Evolutionary conservation across 768 basidiomycete genomes (phyloP), one percentile per base, ranked within the genome.

Genomic region (Tulasnella sp.): DNA sequence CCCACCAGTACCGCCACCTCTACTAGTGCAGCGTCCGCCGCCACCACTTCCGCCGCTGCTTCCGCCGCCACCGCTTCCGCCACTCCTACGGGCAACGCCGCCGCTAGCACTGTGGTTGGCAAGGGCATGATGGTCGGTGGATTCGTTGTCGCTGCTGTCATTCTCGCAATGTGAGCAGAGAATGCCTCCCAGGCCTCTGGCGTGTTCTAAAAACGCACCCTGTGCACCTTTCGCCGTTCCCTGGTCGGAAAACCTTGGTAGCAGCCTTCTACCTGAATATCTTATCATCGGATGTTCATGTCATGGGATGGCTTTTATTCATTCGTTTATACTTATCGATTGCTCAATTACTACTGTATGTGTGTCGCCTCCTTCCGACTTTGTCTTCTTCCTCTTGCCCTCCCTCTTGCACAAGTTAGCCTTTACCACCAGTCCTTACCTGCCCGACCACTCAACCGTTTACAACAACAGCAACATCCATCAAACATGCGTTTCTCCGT

Each of bases 401-500:
- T 40, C 7, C 11, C 40, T 7, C 40, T 40, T 40, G 40, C 11
- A 40, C 40, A 35, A 35, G 5, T 35, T 35, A 40, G 9, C 40
- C 39, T 40, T 40, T 13, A 3, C 11, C 40, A 7, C 7, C 40
- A 40, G 40, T 40, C 40, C 40, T 3, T 40, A 40, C 40, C 3
- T 40, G 11, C 40, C 40, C 40, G 9, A 7, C 35, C 35, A 35
- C 5, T 2, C 35, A 35, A 35, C 35, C 2, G 2, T 35, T 35
- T 35, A 35, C 35, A 35, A 35, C 35, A 2, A 35, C 35, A 35
- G 35, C 35, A 35, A 35, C 2, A 35, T 35, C 35, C 35, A 35
- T 35, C 35, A 35, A 35, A 35, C 35, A 92, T 92, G 91, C 90
- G 87, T 83, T 87, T 88, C 86, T 83, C 87, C 79, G 48, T 82